phyloP scores from a whole-genome alignment of 208 protist genomes.

The Trypanosoma theileri region DNA sequence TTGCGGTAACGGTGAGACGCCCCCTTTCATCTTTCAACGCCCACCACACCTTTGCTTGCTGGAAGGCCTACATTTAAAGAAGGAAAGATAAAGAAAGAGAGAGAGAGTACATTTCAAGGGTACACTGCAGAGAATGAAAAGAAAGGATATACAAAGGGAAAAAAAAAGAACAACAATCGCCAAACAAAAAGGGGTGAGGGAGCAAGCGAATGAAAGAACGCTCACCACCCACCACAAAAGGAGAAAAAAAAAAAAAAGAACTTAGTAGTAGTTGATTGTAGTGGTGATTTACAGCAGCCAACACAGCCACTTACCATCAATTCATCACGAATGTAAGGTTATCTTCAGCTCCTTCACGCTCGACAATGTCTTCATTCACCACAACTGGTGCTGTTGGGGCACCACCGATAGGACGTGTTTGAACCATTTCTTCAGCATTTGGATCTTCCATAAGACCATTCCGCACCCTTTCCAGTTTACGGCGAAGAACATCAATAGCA shows the following conservation, averaged over 20 bases:
- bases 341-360: slow-evolving; percentile 69
- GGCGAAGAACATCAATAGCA: slow-evolving; percentile 78
- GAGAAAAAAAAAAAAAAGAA: neutral
- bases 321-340: slow-evolving; percentile 89
- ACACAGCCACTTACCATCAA: slow-evolving; percentile 25
- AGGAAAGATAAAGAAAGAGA: too few relatives aligned
- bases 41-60: too few relatives aligned
- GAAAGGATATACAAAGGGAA: neutral
- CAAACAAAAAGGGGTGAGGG: too few relatives aligned
- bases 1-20: too few relatives aligned
- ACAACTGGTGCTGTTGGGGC: slow-evolving; percentile 84
- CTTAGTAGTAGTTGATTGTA: too few relatives aligned
- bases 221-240: too few relatives aligned
- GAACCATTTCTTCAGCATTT: slow-evolving; percentile 58
- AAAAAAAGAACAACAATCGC: slow-evolving; percentile 4
- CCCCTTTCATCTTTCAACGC: too few relatives aligned
- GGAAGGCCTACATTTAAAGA: too few relatives aligned
- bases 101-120: too few relatives aligned
- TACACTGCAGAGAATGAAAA: neutral
- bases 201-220: too few relatives aligned
- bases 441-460: slow-evolving; percentile 70
- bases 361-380: slow-evolving; percentile 76
- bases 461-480: slow-evolving; percentile 72
- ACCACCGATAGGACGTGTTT: slow-evolving; percentile 74
- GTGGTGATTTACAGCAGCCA: too few relatives aligned